Evolutionary conservation across 1,139 yeast genomes (phyloP), one percentile per base, ranked within the genome.

Genomic region (Pichia sp.): DNA sequence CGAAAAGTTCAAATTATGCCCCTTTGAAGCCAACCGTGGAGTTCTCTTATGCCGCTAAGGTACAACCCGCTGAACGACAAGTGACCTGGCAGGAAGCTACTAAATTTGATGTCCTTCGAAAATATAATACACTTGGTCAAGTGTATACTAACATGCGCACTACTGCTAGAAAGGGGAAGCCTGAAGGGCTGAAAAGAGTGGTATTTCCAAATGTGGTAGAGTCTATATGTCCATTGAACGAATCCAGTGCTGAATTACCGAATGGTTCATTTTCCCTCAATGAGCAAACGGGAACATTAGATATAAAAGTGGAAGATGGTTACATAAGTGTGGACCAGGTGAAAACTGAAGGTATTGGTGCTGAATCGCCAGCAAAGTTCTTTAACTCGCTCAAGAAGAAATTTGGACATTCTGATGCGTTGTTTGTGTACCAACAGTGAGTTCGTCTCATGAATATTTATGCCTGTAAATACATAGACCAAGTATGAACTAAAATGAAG

Each of bases 41-140:
- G 3, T 67, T 56, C 36, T 74, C 85, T 0, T 63, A 71, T 39
- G 93, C 94, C 0, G 59, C 72, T 3, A 81, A 77, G 49, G 64
- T 79, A 13, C 51, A 55, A 1, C 58, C 72, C 1, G 39, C 55
- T 3, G 66, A 63, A 53, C 53, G 61, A 14, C 62, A 64, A 32
- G 60, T 79, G 2, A 31, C 60, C 6, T 79, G 91, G 81, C 25
- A 45, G 0, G 32, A 30, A 5, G 53, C 57, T 33, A 46, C 67
- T 1, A 52, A 76, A 0, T 46, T 57, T 2, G 56, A 64, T 6
- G 59, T 83, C 1, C 48, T 66, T 22, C 61, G 77, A 22, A 56
- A 67, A 35, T 54, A 58, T 33, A 71, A 72, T 43, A 77, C 82
- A 0, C 55, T 84, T 34, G 94, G 93, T 0, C 67, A 77, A 0